Evolutionary conservation across 2,329 filamentous ascomycete genomes (phyloP).

Genomic region (Paracorniculantispora psalliotae): DNA sequence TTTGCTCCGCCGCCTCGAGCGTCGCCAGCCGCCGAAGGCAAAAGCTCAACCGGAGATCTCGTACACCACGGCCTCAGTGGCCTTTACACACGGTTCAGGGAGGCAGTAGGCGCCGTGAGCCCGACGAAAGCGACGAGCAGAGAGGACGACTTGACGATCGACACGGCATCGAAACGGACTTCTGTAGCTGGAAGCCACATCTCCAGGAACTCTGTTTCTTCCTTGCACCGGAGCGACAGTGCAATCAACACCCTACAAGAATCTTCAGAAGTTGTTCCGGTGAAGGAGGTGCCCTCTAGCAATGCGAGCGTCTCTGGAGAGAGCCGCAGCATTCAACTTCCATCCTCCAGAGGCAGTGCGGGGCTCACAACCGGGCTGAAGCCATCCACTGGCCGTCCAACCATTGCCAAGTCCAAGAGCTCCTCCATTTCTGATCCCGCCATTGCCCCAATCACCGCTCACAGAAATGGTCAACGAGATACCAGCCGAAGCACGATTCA

Average conservation of each 20-base stretch:
- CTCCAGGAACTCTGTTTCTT: conserved; percentile 37
- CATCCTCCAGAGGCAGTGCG: conserved; percentile 40
- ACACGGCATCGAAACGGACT: conserved; percentile 39
- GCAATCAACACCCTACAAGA: conserved; percentile 17
- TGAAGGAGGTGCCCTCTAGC: neutral
- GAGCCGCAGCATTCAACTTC: conserved; percentile 17
- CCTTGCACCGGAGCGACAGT: conserved; percentile 39
- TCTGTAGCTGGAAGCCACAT: conserved; percentile 35
- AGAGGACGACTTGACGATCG: conserved; percentile 40
- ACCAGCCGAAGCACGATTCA: conserved; percentile 36
- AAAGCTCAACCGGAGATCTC: conserved; percentile 64
- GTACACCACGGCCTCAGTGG: conserved; percentile 85
- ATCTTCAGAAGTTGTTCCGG: neutral
- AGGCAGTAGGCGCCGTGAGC: conserved; percentile 69
- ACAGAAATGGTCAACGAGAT: conserved; percentile 48
- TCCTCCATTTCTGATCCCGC: conserved; percentile 37
- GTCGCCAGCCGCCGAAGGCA: conserved; percentile 57
- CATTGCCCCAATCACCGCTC: conserved; percentile 47
- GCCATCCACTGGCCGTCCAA: conserved; percentile 34
- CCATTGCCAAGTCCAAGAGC: conserved; percentile 37
- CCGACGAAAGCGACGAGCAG: conserved; percentile 32
- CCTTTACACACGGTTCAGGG: conserved; percentile 78
- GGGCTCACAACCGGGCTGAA: conserved; percentile 42
- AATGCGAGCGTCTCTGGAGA: conserved; percentile 10
- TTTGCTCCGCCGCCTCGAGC: conserved; percentile 67